These are phyloP conservation scores for Astragalus glycyphyllos DNA, from an alignment of 306 rosid genomes.

Conservation along the genomic window DNA sequence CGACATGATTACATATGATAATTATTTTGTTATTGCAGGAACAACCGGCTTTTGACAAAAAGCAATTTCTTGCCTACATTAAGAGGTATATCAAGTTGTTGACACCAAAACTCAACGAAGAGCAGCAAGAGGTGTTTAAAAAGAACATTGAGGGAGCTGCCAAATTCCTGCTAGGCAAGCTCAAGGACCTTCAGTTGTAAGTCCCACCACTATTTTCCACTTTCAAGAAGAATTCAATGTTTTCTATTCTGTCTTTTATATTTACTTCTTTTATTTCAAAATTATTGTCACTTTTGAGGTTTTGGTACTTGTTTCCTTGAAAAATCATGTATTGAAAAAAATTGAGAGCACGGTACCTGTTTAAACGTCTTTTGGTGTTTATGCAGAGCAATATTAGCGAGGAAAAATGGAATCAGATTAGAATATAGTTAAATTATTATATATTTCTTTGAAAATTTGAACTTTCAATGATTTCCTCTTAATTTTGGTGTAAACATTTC, in stretches of 20 bases:
- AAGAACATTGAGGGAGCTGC: constrained; percentile 78
- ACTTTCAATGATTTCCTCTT: no score
- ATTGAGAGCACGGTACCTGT: no score
- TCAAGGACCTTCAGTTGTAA: constrained; percentile 81
- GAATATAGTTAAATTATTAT: no score
- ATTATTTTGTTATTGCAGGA: constrained; percentile 52
- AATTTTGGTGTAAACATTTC: no score
- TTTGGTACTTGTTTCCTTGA: no score
- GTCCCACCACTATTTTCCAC: constrained; percentile 25
- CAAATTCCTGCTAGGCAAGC: constrained; percentile 69
- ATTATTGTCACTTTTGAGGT: background rate
- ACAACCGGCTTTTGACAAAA: constrained; percentile 87
- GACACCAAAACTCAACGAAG: constrained; percentile 65
- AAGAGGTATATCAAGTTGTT: constrained; percentile 73
- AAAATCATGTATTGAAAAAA: no score
- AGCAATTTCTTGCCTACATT: constrained; percentile 61
- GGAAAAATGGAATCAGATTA: no score
- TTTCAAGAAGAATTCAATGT: background rate
- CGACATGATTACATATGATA: background rate
- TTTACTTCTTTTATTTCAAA: background rate
- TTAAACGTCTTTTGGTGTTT: no score
- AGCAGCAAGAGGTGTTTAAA: constrained; percentile 61
- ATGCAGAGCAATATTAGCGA: no score
- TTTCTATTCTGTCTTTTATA: background rate
- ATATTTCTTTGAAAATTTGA: no score